These are phyloP conservation scores for Eudorina sp. DNA, from an alignment of 139 green algal species.

Conservation along the genomic window DNA sequence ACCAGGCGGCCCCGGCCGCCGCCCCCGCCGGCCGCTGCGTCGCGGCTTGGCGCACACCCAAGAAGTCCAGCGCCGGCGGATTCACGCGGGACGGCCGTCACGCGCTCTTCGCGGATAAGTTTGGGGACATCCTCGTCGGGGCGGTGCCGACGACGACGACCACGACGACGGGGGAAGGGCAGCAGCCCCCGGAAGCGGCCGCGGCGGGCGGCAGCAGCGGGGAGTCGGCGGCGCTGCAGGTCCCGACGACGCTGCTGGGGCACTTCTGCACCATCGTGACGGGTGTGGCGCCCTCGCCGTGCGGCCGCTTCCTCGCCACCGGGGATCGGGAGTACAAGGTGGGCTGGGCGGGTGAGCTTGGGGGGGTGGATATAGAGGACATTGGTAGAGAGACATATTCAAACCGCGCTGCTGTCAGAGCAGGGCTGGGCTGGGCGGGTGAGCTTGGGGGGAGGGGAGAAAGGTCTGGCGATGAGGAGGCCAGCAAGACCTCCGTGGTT, in stretches of 20 bases:
- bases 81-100: conserved; percentile 70
- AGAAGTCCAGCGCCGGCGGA: conserved; percentile 76
- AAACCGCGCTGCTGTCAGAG: too few relatives aligned
- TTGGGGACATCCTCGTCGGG: conserved; percentile 82
- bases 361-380: too few relatives aligned
- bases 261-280: conserved; percentile 90
- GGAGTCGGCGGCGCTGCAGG: conserved; percentile 16
- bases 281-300: conserved; percentile 66
- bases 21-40: not conserved
- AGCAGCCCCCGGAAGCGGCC: too few relatives aligned
- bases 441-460: too few relatives aligned
- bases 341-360: too few relatives aligned
- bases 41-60: conserved; percentile 56
- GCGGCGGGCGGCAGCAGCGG: not conserved
- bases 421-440: too few relatives aligned
- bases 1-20: conserved; percentile 11
- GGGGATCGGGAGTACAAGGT: conserved; percentile 86
- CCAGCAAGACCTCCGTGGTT: too few relatives aligned
- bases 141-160: too few relatives aligned
- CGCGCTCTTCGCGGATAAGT: conserved; percentile 87
- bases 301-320: conserved; percentile 74
- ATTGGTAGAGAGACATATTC: too few relatives aligned
- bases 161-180: too few relatives aligned
- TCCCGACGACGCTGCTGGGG: conserved; percentile 76
- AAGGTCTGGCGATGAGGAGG: too few relatives aligned